Conservation (phyloP, 768 basidiomycete genomes). For the Pisolithus orientalis region DNA sequence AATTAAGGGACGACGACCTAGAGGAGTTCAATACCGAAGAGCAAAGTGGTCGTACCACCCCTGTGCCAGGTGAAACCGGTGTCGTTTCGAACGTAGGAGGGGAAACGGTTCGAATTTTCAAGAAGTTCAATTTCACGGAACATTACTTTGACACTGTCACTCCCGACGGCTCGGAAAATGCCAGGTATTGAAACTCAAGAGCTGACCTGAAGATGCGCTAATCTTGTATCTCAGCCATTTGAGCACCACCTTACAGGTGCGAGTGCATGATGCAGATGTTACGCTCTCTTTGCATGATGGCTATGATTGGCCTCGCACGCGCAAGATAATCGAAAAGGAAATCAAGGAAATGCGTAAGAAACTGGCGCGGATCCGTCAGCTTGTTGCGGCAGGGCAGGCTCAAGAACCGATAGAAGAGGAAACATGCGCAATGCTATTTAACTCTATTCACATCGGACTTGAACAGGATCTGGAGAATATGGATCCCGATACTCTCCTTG, state of each 20-base stretch:
- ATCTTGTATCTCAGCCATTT: constrained; percentile 28
- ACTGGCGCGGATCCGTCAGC: constrained; percentile 84
- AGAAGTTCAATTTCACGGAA: constrained; percentile 60
- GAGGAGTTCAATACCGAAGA: constrained; percentile 52
- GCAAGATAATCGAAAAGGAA: constrained; percentile 81
- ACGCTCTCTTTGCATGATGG: constrained; percentile 82
- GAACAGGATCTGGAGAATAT: constrained; percentile 67
- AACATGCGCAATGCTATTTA: constrained; percentile 78
- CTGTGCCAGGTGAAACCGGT: constrained; percentile 28
- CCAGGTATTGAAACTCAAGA: constrained; percentile 43
- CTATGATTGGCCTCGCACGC: constrained; percentile 88
- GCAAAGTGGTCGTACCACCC: constrained; percentile 8
- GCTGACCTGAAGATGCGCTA: constrained; percentile 10
- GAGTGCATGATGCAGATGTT: constrained; percentile 56
- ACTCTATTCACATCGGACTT: constrained; percentile 92
- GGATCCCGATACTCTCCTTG: constrained; percentile 73
- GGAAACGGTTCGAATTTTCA: constrained; percentile 80
- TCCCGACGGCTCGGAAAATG: constrained; percentile 34
- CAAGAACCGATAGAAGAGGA: constrained; percentile 70
- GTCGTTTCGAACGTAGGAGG: constrained; percentile 64
- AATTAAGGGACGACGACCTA: constrained; percentile 65
- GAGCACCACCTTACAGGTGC: constrained; percentile 45
- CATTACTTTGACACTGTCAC: constrained; percentile 66
- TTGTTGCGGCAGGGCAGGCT: constrained; percentile 84
- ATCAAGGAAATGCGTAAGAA: constrained; percentile 82